A percentile compares a stretch with the other conserved stretches of the same genome.
Evolutionary conservation across 495 filamentous ascomycete genomes (phyloP).

Genomic region (Penicillium goetzii): DNA sequence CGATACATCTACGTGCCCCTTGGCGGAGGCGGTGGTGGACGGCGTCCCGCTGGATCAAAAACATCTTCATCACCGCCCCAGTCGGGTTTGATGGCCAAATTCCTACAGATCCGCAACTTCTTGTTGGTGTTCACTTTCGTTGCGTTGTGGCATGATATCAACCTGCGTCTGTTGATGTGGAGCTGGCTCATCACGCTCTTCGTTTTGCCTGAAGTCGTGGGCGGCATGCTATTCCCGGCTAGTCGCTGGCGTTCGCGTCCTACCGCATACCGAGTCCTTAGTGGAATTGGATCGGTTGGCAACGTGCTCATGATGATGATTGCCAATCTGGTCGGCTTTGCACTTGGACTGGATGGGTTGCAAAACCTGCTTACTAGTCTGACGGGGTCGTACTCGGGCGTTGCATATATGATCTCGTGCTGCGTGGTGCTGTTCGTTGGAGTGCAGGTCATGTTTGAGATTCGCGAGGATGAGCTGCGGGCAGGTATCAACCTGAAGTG

Average conservation of each 20-base stretch:
- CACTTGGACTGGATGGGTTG: conserved; percentile 85
- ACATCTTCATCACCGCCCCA: conserved; percentile 19
- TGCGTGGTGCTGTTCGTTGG: conserved; percentile 79
- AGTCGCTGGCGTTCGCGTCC: conserved; percentile 67
- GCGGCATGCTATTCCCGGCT: conserved; percentile 69
- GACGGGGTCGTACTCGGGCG: conserved; percentile 71
- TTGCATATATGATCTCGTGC: conserved; percentile 71
- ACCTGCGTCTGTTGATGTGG: conserved; percentile 91
- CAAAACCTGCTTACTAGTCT: conserved; percentile 74
- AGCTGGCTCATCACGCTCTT: conserved; percentile 95
- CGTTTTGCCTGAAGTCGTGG: conserved; percentile 84
- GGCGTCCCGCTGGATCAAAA: conserved; percentile 20
- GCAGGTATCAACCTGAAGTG: conserved; percentile 86
- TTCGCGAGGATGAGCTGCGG: conserved; percentile 79
- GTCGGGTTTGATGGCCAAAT: conserved; percentile 34
- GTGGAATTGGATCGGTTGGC: conserved; percentile 81
- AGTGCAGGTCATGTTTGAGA: conserved; percentile 95
- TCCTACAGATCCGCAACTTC: conserved; percentile 64
- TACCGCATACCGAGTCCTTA: conserved; percentile 74
- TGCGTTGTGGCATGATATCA: conserved; percentile 97
- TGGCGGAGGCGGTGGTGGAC: conserved; percentile 63
- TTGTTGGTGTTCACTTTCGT: conserved; percentile 95
- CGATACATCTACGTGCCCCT: conserved; percentile 94
- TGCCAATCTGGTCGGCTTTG: conserved; percentile 94
- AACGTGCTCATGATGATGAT: conserved; percentile 96